Conservation (phyloP, 73 alveolate species). For the Halteria grandinella region DNA sequence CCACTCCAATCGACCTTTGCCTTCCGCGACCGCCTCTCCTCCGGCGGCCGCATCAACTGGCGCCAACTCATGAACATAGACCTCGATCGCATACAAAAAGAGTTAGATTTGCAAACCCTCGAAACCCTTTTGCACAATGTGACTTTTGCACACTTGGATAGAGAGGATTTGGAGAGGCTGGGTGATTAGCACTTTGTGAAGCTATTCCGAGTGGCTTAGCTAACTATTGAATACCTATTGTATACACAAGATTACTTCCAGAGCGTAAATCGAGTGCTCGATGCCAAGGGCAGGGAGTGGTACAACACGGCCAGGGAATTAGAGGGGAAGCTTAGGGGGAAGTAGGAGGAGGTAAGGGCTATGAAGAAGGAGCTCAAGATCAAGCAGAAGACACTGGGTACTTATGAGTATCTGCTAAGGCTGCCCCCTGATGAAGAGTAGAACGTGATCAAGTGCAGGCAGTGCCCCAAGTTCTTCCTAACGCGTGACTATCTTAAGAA, state of each 20-base stretch:
- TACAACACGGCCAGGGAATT: slow-evolving; percentile 13
- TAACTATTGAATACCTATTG: slow-evolving; percentile 41
- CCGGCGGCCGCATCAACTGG: slow-evolving; percentile 46
- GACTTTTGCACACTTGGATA: slow-evolving; percentile 40
- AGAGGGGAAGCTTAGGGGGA: slow-evolving; percentile 4
- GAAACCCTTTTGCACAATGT: slow-evolving; percentile 24
- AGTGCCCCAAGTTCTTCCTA: slow-evolving; percentile 27
- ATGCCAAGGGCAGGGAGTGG: slow-evolving; percentile 11
- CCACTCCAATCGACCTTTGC: slow-evolving; percentile 44
- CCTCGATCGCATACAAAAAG: slow-evolving; percentile 21
- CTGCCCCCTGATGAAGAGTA: slow-evolving; percentile 47
- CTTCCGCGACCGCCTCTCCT: slow-evolving; percentile 20
- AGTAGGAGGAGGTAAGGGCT: slow-evolving; percentile 30
- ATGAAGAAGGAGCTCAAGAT: slow-evolving; percentile 36
- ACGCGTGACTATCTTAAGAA: neutral
- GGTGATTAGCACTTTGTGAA: slow-evolving; percentile 39
- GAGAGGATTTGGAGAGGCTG: slow-evolving; percentile 47
- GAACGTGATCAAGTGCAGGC: slow-evolving; percentile 43
- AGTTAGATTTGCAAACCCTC: slow-evolving; percentile 14
- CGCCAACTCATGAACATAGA: slow-evolving; percentile 44
- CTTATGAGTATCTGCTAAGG: slow-evolving; percentile 50
- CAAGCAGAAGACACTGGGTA: slow-evolving; percentile 45
- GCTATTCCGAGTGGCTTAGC: slow-evolving; percentile 24
- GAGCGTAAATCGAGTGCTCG: slow-evolving; percentile 12
- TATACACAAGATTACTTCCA: slow-evolving; percentile 23